phyloP scores from a whole-genome alignment of 768 basidiomycete species.

The Tulasnella sp. region DNA sequence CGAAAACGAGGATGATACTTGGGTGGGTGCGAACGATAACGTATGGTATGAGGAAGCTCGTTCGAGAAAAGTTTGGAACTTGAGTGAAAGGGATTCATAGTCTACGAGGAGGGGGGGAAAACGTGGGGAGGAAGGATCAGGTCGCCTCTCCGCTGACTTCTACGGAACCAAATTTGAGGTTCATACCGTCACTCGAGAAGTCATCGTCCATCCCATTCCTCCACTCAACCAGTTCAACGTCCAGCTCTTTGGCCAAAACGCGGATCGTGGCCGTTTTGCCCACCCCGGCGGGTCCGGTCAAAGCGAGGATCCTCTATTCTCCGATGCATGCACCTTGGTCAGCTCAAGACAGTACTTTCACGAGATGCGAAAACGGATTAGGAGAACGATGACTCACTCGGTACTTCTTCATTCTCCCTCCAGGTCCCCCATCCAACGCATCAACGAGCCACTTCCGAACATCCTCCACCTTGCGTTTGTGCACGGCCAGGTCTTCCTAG shows the following conservation, averaged over 20 bases:
- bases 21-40: conserved; percentile 48
- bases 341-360: not conserved
- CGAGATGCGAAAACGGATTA: not conserved
- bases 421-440: conserved; percentile 67
- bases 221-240: conserved; percentile 87
- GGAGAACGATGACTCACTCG: conserved; percentile 54
- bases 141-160: not conserved
- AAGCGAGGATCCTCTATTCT: conserved; percentile 72
- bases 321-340: not conserved
- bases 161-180: not conserved
- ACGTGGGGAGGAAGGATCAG: not conserved
- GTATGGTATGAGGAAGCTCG: conserved; percentile 65
- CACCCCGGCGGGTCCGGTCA: conserved; percentile 88
- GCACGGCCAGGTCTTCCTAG: conserved; percentile 76
- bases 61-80: conserved; percentile 75
- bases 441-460: conserved; percentile 75
- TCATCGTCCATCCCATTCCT: conserved; percentile 65
- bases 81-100: conserved; percentile 52
- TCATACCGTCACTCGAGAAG: conserved; percentile 33
- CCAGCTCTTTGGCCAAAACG: conserved; percentile 72
- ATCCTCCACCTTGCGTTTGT: conserved; percentile 76
- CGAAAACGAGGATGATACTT: conserved; percentile 27
- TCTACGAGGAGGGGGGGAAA: conserved; percentile 38
- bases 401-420: conserved; percentile 66
- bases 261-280: conserved; percentile 88